phyloP scores from a whole-genome alignment of 2,329 filamentous ascomycete genomes.

The Arthrinium puccinioides region DNA sequence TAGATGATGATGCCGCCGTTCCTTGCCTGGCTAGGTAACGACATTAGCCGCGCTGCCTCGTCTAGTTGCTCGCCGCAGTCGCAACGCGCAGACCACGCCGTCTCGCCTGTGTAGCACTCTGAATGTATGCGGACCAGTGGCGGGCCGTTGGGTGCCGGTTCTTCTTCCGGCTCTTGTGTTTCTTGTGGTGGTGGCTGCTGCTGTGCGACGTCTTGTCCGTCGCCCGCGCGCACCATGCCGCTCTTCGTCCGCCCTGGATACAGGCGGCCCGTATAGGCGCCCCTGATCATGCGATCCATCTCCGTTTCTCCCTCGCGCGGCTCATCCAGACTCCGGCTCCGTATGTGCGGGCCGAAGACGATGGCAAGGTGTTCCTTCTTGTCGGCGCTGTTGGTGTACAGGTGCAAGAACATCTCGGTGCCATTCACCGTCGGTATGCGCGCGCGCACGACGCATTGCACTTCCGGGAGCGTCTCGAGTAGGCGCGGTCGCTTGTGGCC shows the following conservation, averaged over 20 bases:
- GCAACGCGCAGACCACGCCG: constrained; percentile 94
- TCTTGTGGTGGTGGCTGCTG: constrained; percentile 4
- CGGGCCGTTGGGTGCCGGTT: constrained; percentile 23
- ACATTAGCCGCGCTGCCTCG: constrained; percentile 92
- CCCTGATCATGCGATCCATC: constrained; percentile 85
- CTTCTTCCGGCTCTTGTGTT: constrained; percentile 2
- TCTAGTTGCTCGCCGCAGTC: constrained; percentile 98
- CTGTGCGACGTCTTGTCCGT: constrained; percentile 13
- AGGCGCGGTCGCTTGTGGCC: constrained; percentile 62
- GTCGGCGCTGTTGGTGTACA: constrained; percentile 89
- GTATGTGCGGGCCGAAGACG: constrained; percentile 84
- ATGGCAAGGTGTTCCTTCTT: constrained; percentile 96
- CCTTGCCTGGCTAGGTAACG: constrained; percentile 51
- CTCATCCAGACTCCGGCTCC: constrained; percentile 65
- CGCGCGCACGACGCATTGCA: constrained; percentile 91
- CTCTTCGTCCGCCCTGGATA: constrained; percentile 79
- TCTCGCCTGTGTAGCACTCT: constrained; percentile 98
- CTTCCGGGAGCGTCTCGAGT: constrained; percentile 68
- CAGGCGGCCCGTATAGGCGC: constrained; percentile 82
- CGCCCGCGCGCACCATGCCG: constrained; percentile 39
- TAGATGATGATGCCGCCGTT: constrained; percentile 90
- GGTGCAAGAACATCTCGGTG: constrained; percentile 92
- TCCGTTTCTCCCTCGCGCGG: constrained; percentile 72
- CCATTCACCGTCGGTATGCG: constrained; percentile 89
- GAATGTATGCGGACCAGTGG: constrained; percentile 93